Evolutionary conservation across 192 early-diverging fungal genomes (phyloP).

Genomic region (Thoreauomyces humboldtii): DNA sequence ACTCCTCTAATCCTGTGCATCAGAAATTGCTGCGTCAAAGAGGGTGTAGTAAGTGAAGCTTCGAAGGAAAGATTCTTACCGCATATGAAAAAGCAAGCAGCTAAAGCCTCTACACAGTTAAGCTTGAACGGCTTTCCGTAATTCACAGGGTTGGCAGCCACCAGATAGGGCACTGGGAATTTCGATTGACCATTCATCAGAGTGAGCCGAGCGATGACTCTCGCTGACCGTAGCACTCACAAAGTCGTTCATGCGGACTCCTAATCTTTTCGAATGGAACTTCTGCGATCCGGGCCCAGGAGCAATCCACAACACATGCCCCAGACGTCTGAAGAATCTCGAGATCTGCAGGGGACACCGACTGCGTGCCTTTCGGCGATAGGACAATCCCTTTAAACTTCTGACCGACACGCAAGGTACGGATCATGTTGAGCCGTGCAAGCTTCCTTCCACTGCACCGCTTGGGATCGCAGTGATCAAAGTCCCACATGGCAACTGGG

Average conservation of each 20-base stretch:
- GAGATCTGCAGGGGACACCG: slow-evolving; percentile 83
- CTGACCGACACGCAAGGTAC: slow-evolving; percentile 75
- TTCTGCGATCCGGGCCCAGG: slow-evolving; percentile 92
- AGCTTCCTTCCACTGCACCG: slow-evolving; percentile 93
- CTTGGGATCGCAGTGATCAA: slow-evolving; percentile 98
- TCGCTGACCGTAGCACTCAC: slow-evolving; percentile 39
- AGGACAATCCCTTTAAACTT: slow-evolving; percentile 87
- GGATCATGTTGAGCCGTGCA: slow-evolving; percentile 74
- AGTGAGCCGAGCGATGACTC: too few relatives aligned
- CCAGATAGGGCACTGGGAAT: slow-evolving; percentile 79
- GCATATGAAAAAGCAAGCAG: slow-evolving; percentile 87
- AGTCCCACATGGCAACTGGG: slow-evolving; percentile 61
- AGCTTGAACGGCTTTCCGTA: slow-evolving; percentile 95
- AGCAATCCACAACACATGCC: slow-evolving; percentile 93
- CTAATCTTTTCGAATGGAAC: slow-evolving; percentile 90
- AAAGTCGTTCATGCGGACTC: slow-evolving; percentile 78
- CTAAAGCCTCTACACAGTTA: slow-evolving; percentile 97
- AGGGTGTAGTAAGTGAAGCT: too few relatives aligned
- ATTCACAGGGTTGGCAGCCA: slow-evolving; percentile 96
- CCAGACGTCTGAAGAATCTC: slow-evolving; percentile 74
- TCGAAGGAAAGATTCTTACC: slow-evolving; percentile 42
- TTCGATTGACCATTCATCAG: too few relatives aligned
- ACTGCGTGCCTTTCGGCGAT: slow-evolving; percentile 79
- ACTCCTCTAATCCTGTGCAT: slow-evolving; percentile 53
- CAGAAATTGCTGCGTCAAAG: too few relatives aligned